Conservation (phyloP, 257 asterid species). For the Plantago elongata region DNA sequence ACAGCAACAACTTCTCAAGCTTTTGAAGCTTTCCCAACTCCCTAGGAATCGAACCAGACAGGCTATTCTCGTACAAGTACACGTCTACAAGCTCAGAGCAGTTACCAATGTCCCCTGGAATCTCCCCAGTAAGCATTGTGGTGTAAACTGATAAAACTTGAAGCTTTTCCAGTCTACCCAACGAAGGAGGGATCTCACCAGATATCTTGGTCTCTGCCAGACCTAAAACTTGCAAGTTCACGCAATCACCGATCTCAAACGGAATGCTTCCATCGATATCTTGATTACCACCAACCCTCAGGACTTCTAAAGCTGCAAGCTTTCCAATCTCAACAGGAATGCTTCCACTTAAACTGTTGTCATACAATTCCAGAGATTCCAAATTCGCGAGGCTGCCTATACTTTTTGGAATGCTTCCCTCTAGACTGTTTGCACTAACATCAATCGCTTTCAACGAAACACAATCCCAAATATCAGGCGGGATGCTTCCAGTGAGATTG, state of each 20-base stretch:
- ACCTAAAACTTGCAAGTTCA: slow-evolving; percentile 45
- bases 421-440: slow-evolving; percentile 51
- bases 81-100: slow-evolving; percentile 59
- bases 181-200: slow-evolving; percentile 49
- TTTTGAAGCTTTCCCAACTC: slow-evolving; percentile 65
- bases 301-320: slow-evolving; percentile 33
- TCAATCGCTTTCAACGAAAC: slow-evolving; percentile 42
- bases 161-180: slow-evolving; percentile 49
- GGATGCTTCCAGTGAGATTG: slow-evolving; percentile 66
- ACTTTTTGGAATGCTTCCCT: slow-evolving; percentile 42
- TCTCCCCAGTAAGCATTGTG: slow-evolving; percentile 64
- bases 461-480: slow-evolving; percentile 48
- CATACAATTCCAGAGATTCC: slow-evolving; percentile 42
- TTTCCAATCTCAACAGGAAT: slow-evolving; percentile 51
- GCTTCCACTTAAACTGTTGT: slow-evolving; percentile 55
- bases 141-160: slow-evolving; percentile 60
- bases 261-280: slow-evolving; percentile 62
- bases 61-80: slow-evolving; percentile 54
- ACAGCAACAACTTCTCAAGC: slow-evolving; percentile 52
- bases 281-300: slow-evolving; percentile 68
- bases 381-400: slow-evolving; percentile 46
- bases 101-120: slow-evolving; percentile 58
- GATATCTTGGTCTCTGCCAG: slow-evolving; percentile 70
- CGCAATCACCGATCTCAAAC: slow-evolving; percentile 48
- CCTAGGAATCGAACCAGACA: slow-evolving; percentile 54